A percentile compares a stretch with the other conserved stretches of the same genome.
These are phyloP conservation scores for Xerocomus potaroensis DNA, from an alignment of 768 basidiomycete species.

Conservation along the genomic window DNA sequence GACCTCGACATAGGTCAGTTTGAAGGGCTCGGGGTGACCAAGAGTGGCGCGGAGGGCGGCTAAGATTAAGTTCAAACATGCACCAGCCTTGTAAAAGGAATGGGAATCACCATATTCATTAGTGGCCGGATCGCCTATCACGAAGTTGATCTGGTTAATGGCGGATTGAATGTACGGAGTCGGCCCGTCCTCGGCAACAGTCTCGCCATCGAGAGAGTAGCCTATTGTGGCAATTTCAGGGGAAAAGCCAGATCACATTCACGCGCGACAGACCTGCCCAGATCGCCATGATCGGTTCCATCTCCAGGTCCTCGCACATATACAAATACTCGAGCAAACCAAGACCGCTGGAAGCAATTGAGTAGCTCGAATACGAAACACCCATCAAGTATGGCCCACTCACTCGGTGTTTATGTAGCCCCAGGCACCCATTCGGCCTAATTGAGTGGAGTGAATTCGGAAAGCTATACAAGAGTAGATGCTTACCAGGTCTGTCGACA, in stretches of 20 bases:
- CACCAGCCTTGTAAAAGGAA: conserved; percentile 6
- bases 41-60: conserved; percentile 55
- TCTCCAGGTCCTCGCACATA: conserved; percentile 52
- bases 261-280: conserved; percentile 43
- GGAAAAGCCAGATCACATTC: not conserved
- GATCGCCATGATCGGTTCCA: conserved; percentile 60
- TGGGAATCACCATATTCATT: conserved; percentile 31
- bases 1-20: conserved; percentile 45
- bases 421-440: conserved; percentile 60
- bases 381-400: conserved; percentile 9
- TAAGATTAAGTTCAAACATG: not conserved
- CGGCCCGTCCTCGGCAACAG: conserved; percentile 40
- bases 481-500: conserved; percentile 42
- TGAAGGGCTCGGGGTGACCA: conserved; percentile 52
- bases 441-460: conserved; percentile 1
- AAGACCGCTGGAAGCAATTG: conserved; percentile 38
- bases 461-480: not conserved
- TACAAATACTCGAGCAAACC: conserved; percentile 55
- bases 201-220: conserved; percentile 45
- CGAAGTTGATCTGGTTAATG: conserved; percentile 60
- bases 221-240: conserved; percentile 29
- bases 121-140: conserved; percentile 46
- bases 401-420: conserved; percentile 59
- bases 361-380: not conserved
- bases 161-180: conserved; percentile 53